Evolutionary conservation across 257 asterid genomes (phyloP).

Genomic region (Solanum arcanum): DNA sequence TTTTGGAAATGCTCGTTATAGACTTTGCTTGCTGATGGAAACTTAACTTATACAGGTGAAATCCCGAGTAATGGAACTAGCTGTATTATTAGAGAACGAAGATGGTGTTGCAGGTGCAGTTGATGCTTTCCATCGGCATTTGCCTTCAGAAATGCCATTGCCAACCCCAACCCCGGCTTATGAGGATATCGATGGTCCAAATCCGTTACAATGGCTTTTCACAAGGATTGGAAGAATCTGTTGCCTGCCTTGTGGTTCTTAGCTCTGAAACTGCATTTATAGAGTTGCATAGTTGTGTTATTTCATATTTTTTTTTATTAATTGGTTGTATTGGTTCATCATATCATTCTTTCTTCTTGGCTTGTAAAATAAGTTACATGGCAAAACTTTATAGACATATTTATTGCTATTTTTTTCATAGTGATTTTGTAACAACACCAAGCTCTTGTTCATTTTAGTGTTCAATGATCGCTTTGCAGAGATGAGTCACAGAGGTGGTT

Average conservation of each 20-base stretch:
- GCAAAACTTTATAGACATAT: not conserved
- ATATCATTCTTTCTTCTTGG: not conserved
- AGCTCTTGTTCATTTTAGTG: not conserved
- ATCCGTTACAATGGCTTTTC: conserved; percentile 78
- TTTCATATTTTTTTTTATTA: conserved; percentile 14
- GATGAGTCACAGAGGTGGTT: not conserved
- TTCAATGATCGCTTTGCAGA: too few relatives aligned
- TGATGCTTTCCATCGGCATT: conserved; percentile 80
- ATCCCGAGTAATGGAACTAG: conserved; percentile 62
- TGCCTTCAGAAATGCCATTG: conserved; percentile 61
- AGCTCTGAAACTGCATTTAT: not conserved
- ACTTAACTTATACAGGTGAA: conserved; percentile 43
- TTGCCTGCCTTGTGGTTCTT: conserved; percentile 47
- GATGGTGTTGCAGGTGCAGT: conserved; percentile 95
- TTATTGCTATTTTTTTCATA: not conserved
- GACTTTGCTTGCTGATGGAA: not conserved
- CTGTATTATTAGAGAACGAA: conserved; percentile 49
- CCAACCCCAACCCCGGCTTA: conserved; percentile 29
- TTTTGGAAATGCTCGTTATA: not conserved
- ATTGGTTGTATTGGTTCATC: conserved; percentile 1
- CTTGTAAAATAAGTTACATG: not conserved
- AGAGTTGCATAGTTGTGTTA: conserved; percentile 5
- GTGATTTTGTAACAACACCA: not conserved
- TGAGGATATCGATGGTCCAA: conserved; percentile 35
- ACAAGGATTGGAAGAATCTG: conserved; percentile 63